Conservation (phyloP, 768 basidiomycete species). For the Baorangia bicolor region DNA sequence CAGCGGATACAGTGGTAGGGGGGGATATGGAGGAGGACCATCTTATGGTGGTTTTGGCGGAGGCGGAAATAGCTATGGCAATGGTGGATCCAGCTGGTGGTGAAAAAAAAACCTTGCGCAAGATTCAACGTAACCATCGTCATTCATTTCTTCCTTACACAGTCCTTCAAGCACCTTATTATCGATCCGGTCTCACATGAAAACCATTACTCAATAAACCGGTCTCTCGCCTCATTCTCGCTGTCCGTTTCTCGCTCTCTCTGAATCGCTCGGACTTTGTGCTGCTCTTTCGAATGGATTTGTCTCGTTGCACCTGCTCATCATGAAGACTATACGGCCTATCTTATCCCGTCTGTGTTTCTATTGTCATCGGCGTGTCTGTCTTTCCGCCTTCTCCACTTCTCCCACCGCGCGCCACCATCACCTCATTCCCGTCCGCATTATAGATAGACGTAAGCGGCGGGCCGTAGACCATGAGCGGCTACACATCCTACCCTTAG, state of each 20-base stretch:
- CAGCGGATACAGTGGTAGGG: conserved; percentile 34
- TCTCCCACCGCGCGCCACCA: conserved; percentile 23
- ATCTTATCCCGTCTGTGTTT: conserved; percentile 42
- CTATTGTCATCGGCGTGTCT: conserved; percentile 34
- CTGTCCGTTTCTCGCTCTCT: conserved; percentile 31
- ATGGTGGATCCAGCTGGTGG: conserved; percentile 48
- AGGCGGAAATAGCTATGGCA: conserved; percentile 31
- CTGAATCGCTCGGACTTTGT: conserved; percentile 45
- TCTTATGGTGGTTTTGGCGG: conserved; percentile 29
- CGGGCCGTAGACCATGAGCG: conserved; percentile 48
- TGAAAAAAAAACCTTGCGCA: conserved; percentile 33
- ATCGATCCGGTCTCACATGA: conserved; percentile 21
- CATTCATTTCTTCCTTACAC: conserved; percentile 5
- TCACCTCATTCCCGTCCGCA: conserved; percentile 30
- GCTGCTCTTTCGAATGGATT: conserved; percentile 63
- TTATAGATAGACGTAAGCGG: conserved; percentile 45
- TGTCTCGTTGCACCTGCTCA: conserved; percentile 57
- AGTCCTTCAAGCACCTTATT: conserved; percentile 16
- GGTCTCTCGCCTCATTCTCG: conserved; percentile 17
- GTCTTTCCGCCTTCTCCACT: conserved; percentile 11
- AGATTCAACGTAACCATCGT: conserved; percentile 11
- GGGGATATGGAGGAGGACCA: conserved; percentile 42
- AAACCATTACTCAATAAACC: conserved; percentile 24
- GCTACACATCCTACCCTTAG: conserved; percentile 35
- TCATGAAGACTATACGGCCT: conserved; percentile 44